Evolutionary conservation across 805 yeast genomes (phyloP).

Genomic region (Ogataea allantospora): DNA sequence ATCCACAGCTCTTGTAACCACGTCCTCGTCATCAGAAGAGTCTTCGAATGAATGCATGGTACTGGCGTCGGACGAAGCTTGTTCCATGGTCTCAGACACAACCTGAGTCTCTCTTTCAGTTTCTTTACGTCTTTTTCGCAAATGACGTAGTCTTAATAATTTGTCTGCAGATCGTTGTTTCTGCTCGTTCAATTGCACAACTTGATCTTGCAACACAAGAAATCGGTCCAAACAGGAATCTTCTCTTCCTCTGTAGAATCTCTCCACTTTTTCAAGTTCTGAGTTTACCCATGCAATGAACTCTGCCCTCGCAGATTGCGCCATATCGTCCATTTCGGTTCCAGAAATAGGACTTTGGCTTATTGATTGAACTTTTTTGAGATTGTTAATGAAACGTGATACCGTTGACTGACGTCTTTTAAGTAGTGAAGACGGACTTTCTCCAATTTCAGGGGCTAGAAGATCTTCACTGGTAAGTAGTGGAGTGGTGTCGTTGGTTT

Average conservation of each 20-base stretch:
- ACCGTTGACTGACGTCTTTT: slow-evolving; percentile 27
- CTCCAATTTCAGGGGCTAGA: background rate
- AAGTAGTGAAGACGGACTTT: background rate
- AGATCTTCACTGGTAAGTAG: slow-evolving; percentile 2
- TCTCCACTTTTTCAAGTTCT: slow-evolving; percentile 59
- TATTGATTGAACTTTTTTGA: slow-evolving; percentile 19
- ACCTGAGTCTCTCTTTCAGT: background rate
- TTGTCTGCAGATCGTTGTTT: slow-evolving; percentile 29
- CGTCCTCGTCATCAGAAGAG: slow-evolving; percentile 15
- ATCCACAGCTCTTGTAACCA: slow-evolving; percentile 5
- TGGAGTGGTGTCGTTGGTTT: slow-evolving; percentile 9
- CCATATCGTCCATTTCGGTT: slow-evolving; percentile 33
- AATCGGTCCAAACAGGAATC: slow-evolving; percentile 58
- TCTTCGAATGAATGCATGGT: slow-evolving; percentile 11
- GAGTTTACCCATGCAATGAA: slow-evolving; percentile 68
- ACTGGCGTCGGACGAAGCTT: slow-evolving; percentile 1
- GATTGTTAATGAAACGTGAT: slow-evolving; percentile 15
- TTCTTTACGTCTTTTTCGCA: slow-evolving; percentile 12
- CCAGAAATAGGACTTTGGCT: slow-evolving; percentile 3
- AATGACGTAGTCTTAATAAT: slow-evolving; percentile 10
- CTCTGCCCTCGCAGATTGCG: slow-evolving; percentile 40
- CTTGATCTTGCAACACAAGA: slow-evolving; percentile 63
- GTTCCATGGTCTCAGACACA: slow-evolving; percentile 2
- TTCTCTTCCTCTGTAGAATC: slow-evolving; percentile 61
- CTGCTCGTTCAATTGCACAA: slow-evolving; percentile 61